These are phyloP conservation scores for Candida albicans DNA, from an alignment of 1,139 yeast species.

Conservation along the genomic window DNA sequence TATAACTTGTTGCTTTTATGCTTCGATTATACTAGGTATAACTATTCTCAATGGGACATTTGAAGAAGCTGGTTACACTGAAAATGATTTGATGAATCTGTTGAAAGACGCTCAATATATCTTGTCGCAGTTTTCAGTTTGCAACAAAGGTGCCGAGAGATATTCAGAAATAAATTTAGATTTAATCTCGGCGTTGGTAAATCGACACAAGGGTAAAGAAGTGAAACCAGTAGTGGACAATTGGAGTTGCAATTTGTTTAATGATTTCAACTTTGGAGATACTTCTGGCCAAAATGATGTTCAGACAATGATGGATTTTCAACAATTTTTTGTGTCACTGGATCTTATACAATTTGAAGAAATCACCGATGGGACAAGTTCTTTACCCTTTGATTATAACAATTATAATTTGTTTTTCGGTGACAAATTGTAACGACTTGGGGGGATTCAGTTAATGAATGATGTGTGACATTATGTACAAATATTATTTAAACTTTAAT, in stretches of 20 bases:
- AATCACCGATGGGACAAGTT: slow-evolving; percentile 3
- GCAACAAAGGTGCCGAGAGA: slow-evolving; percentile 19
- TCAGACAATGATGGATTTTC: slow-evolving; percentile 21
- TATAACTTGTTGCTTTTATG: slow-evolving; percentile 19
- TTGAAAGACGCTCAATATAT: slow-evolving; percentile 17
- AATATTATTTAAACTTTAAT: too few species aligned
- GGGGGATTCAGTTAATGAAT: too few species aligned
- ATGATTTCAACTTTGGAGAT: slow-evolving; percentile 17
- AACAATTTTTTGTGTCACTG: slow-evolving; percentile 21
- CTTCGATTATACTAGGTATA: slow-evolving; percentile 19
- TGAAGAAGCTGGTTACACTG: slow-evolving; percentile 17
- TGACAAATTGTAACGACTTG: slow-evolving; percentile 11
- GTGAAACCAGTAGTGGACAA: slow-evolving; percentile 2
- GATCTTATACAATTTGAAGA: slow-evolving; percentile 16
- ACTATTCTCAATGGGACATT: slow-evolving; percentile 17
- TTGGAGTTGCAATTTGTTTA: slow-evolving; percentile 12
- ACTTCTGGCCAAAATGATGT: slow-evolving; percentile 17
- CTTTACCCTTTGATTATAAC: slow-evolving; percentile 18
- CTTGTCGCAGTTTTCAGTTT: slow-evolving; percentile 16
- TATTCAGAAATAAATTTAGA: slow-evolving; percentile 18
- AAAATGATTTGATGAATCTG: slow-evolving; percentile 16
- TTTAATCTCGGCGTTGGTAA: slow-evolving; percentile 17
- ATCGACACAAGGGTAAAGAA: slow-evolving; percentile 8
- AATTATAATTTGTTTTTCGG: slow-evolving; percentile 18
- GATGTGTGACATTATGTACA: too few species aligned